Evolutionary conservation across 352 stramenopile species (phyloP), one percentile per base, ranked within the genome.

Genomic region (Phytopythium vexans): DNA sequence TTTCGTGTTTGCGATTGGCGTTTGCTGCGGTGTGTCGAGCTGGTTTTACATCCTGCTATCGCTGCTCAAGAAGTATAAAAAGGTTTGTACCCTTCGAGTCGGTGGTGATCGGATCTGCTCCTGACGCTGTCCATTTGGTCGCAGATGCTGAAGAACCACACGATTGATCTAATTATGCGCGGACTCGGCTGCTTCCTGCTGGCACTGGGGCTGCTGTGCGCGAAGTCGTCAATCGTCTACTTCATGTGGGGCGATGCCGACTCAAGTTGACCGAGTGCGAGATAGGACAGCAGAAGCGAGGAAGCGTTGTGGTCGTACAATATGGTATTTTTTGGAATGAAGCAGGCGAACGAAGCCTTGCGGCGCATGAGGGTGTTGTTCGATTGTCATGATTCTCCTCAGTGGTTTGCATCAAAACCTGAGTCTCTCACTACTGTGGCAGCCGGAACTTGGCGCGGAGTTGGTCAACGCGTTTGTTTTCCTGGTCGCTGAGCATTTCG

Each of bases 31-130:
- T 12, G 85, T 95, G 11, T 94, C 85, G 10, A 94, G 82, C 8
- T 95, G 86, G 86, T 95, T 95, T 64, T 95, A 92, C 59, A 50
- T 95, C 9, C 63, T 95, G 11, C 67, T 95, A 12, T 87, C 81
- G 39, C 65, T 95, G 32, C 58, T 95, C 14, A 89, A 92, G 60
- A 95, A 93, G 59, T 95, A 95, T 82, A 95, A 95, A 41, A 75
- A 94, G 75, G 85, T 95, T 41, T 8, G 59, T 61, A 3, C 21
- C 16, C n/a, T 16, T 32, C 10, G 27, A 14, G 53, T 27, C 2
- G 21, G 21, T 27, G 21, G 21, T 27, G 21, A 2, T 2, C 21
- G 14, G 36, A 41, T 54, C 3, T 54, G 16, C 41, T 36, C 15
- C 3, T 39, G 41, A 37, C 9, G 15, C 10, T 35, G 11, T 48